Base-by-base conservation (phyloP, 176 grass and related monocot genomes). In the Carex cristatella region DNA sequence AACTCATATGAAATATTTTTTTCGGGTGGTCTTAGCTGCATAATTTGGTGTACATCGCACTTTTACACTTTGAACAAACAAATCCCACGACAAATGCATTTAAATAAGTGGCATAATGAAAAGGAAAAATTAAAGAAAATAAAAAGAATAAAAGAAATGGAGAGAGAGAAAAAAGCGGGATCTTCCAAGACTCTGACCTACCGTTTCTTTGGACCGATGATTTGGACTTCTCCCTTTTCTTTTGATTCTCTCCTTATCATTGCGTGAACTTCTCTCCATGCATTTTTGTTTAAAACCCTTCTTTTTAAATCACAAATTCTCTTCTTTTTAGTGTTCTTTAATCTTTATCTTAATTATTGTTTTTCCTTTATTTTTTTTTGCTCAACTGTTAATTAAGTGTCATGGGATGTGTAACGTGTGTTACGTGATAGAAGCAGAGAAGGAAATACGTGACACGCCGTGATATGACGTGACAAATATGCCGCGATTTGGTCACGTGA, bases 191-290 rank as follows among this genome's bases (percentile, higher is more conserved):
- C 89, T 86, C 69, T 90, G 89, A 84, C 82, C 89, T 87, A 91
- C 90, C 90, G 94, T 90, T 90, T 93, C 91, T 86, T 93, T 96
- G 85, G 89, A 96, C 89, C 85, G 89, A 95, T 91, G 91, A 91
- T 95, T 86, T 82, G 69, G 85, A 68, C 86, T 84, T 82, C 82
- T 70, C 78, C 81, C 90, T 92, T 94, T 94, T 94, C 85, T 87
- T 32, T 86, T 88, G 86, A 69, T 88, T 79, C 67, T 60, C 76
- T 70, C 56, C 74, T 33, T 28, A 57, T 69, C 85, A 62, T 85
- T 51, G 60, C 80, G 5, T 70, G 61, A 57, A 27, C 59, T 63
- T 58, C 55, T 14, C 54, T 14, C 31, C 35, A 69, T 56, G 10
- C 73, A 88, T 92, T 90, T 33, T 86, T 84, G 0, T 87, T 91